Evolutionary conservation across 139 green algal species (phyloP).

Genomic region (Tetraselmis chui): DNA sequence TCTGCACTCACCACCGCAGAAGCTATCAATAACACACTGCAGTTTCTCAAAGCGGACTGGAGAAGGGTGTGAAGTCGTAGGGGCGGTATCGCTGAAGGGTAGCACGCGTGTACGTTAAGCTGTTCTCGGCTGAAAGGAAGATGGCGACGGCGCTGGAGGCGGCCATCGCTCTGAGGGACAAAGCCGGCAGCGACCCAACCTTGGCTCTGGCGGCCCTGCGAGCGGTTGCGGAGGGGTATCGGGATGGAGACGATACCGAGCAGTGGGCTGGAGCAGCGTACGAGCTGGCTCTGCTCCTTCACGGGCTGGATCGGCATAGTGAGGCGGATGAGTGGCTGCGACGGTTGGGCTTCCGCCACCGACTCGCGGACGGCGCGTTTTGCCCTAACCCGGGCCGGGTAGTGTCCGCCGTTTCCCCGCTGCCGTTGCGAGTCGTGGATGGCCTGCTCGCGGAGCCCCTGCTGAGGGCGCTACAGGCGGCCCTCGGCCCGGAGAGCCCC

Average conservation of each 20-base stretch:
- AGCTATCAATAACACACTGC: too few species aligned
- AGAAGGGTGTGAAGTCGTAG: too few species aligned
- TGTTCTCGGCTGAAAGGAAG: too few species aligned
- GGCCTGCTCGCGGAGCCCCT: not conserved
- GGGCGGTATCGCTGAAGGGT: too few species aligned
- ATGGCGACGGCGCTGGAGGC: not conserved
- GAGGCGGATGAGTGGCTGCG: not conserved
- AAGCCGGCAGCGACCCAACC: not conserved
- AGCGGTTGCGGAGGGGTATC: not conserved
- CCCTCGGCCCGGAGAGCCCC: not conserved
- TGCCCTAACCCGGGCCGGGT: too few species aligned
- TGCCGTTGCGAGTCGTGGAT: not conserved
- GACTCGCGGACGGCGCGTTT: not conserved
- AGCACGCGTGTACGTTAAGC: too few species aligned
- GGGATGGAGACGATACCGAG: not conserved
- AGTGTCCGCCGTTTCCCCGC: not conserved
- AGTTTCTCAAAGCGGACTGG: too few species aligned
- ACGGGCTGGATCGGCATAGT: not conserved
- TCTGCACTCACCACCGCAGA: too few species aligned
- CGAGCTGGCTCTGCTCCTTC: not conserved
- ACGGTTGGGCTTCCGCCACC: not conserved
- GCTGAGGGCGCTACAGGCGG: not conserved
- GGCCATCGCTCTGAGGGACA: not conserved
- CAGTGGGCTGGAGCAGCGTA: not conserved
- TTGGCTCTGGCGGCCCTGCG: not conserved